These are phyloP conservation scores for Evansstolkia leycettana DNA, from an alignment of 495 filamentous ascomycete species.

Conservation along the genomic window DNA sequence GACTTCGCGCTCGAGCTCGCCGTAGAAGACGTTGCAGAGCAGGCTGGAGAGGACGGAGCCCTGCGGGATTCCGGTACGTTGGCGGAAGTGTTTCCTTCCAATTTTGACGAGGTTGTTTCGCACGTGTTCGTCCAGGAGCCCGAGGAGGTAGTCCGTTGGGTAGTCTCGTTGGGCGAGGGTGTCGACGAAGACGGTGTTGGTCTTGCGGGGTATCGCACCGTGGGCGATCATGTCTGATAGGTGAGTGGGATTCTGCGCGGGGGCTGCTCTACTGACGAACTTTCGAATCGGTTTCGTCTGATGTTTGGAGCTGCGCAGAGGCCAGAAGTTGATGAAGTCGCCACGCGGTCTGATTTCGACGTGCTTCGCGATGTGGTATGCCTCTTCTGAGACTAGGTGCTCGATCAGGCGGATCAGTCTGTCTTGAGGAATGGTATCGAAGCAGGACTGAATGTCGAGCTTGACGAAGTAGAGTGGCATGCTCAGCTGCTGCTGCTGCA, in stretches of 20 bases:
- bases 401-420: conserved; percentile 55
- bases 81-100: conserved; percentile 79
- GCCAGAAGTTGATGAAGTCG: conserved; percentile 8
- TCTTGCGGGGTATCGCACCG: conserved; percentile 26
- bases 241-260: conserved; percentile 32
- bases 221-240: conserved; percentile 44
- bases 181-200: conserved; percentile 67
- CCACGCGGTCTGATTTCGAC: conserved; percentile 47
- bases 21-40: conserved; percentile 92
- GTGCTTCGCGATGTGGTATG: conserved; percentile 65
- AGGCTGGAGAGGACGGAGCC: conserved; percentile 77
- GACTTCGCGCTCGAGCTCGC: conserved; percentile 58
- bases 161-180: conserved; percentile 38
- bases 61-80: conserved; percentile 84
- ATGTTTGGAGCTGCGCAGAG: conserved; percentile 1
- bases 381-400: conserved; percentile 46
- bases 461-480: conserved; percentile 70
- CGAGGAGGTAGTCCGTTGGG: conserved; percentile 46
- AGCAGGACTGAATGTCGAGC: conserved; percentile 82
- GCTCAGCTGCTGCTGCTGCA: background rate
- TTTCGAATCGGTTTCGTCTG: conserved; percentile 42
- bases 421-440: conserved; percentile 86
- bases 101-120: conserved; percentile 75
- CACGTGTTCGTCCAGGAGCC: conserved; percentile 64
- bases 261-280: conserved; percentile 49